Evolutionary conservation across 2,329 filamentous ascomycete genomes (phyloP).

Genomic region (Parafenestella ontariensis): DNA sequence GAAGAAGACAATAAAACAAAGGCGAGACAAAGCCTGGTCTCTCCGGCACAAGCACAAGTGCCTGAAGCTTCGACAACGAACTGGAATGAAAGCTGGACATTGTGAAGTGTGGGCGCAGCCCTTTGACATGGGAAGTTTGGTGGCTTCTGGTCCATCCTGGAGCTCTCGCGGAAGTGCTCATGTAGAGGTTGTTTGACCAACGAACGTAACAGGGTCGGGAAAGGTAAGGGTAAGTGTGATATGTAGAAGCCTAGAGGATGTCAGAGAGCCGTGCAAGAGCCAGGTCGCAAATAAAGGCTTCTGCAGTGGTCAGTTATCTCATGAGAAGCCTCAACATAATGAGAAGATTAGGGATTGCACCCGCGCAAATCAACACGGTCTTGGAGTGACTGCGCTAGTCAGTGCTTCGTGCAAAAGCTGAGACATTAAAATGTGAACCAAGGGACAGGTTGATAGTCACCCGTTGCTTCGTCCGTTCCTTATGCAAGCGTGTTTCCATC

Average conservation of each 20-base stretch:
- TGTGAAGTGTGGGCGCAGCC: not conserved
- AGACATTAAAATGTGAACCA: too few species aligned
- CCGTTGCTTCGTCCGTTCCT: too few species aligned
- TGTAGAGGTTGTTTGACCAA: not conserved
- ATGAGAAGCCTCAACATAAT: not conserved
- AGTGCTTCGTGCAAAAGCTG: too few species aligned
- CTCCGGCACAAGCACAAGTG: not conserved
- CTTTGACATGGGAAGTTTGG: not conserved
- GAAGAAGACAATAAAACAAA: slow-evolving; percentile 11
- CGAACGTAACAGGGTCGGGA: too few species aligned
- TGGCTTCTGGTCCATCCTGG: not conserved
- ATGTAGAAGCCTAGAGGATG: not conserved
- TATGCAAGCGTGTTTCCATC: too few species aligned
- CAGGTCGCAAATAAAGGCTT: not conserved
- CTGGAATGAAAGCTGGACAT: not conserved
- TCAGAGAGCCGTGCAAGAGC: not conserved
- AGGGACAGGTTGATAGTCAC: too few species aligned
- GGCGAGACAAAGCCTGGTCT: slow-evolving; percentile 5
- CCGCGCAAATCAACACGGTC: too few species aligned
- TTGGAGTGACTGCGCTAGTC: too few species aligned
- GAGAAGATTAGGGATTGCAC: too few species aligned
- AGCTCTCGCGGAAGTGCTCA: not conserved
- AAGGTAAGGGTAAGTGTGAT: not conserved
- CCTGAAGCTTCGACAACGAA: not conserved
- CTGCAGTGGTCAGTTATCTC: not conserved